Evolutionary conservation across 345 rosid species (phyloP).

Genomic region (Firmiana major): DNA sequence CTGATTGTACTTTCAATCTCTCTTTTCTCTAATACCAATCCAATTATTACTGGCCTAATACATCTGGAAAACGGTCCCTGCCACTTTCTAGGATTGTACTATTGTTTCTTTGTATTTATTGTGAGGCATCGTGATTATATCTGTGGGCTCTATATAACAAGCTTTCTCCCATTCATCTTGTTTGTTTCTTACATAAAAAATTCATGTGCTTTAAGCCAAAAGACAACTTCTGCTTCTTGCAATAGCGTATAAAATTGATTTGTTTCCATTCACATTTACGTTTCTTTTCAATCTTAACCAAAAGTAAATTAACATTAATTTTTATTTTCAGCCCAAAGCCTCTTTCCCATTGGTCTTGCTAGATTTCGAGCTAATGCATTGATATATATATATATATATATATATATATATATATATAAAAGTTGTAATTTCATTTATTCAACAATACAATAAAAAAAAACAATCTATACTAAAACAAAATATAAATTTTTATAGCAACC

Average conservation of each 20-base stretch:
- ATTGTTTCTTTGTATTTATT: constrained; percentile 19
- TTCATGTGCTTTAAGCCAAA: not conserved
- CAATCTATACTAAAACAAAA: no score
- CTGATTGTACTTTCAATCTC: not conserved
- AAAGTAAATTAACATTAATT: no score
- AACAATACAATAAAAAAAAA: no score
- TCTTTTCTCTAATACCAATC: not conserved
- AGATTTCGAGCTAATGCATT: no score
- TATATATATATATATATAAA: no score
- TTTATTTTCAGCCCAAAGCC: not conserved
- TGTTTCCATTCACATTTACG: not conserved
- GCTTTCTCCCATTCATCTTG: not conserved
- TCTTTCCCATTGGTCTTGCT: not conserved
- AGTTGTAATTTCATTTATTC: no score
- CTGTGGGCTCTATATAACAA: not conserved
- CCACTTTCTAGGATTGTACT: constrained; percentile 20
- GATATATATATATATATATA: no score
- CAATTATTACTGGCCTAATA: not conserved
- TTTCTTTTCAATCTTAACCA: not conserved
- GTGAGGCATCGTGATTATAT: constrained; percentile 16
- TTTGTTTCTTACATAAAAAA: not conserved
- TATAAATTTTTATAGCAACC: no score
- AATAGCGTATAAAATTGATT: not conserved
- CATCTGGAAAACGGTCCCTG: constrained; percentile 25
- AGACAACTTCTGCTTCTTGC: not conserved